Evolutionary conservation across 2,329 filamentous ascomycete species (phyloP), one percentile per base, ranked within the genome.

Genomic region (Aspergillus tubingensis): DNA sequence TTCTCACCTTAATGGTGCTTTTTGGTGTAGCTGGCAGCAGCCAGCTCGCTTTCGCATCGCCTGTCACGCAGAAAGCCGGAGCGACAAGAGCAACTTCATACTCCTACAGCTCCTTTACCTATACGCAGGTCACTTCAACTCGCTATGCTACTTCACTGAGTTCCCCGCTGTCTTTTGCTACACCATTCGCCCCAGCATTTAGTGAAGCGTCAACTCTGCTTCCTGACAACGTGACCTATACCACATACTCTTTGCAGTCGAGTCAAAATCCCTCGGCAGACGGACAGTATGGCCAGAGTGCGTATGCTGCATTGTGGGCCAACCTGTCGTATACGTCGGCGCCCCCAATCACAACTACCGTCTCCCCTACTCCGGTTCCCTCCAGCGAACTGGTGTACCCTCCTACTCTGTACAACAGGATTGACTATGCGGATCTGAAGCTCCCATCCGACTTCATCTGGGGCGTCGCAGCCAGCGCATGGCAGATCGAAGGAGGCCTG

Each of bases 331-430:
- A 74, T 50, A 75, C 73, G 1, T 63, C 72, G 15, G 69, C 72
- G n/a, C 70, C 72, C 1, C 62, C 80, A n/a, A 79, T 80, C 62
- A 77, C 77, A 2, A 84, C 84, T 0, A 87, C 85, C 0, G 83
- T 85, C 2, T 77, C 74, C 3, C 83, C 85, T 0, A 87, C 84
- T 0, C 78, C 84, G 0, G 72, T 88, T 1, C 81, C 84, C 0
- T 83, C 77, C 1, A 81, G 74, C 56, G 83, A 87, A 59, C 76
- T 88, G 1, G 74, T 86, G 5, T 76, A 85, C 0, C 85, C 85
- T 0, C 85, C 85, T 0, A 69, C 75, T 1, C 80, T 83, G 52
- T 83, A 83, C 60, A 82, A 84, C 58, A 76, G 75, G 0, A 78
- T 55, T 5, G 39, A 43, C 1, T 21, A 36, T 44, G 23, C 53